Evolutionary conservation across 371 early-diverging fungal genomes (phyloP).

Genomic region (Paraphysoderma sedebokerense): DNA sequence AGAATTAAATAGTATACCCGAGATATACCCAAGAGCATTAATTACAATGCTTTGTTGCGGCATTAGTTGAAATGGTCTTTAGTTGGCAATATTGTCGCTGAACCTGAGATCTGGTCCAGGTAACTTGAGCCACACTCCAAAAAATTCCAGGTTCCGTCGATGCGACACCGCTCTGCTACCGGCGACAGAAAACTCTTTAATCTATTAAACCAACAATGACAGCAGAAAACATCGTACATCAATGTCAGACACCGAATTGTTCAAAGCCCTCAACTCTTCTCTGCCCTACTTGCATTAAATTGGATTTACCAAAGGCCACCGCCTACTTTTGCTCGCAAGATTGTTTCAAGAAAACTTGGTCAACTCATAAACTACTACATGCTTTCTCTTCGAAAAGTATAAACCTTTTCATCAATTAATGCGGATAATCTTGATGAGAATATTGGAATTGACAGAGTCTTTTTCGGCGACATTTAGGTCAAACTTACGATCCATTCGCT

Average conservation of each 20-base stretch:
- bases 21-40: no score
- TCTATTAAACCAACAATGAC: no score
- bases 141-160: no score
- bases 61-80: no score
- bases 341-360: constrained; percentile 79
- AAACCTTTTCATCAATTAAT: background rate
- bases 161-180: no score
- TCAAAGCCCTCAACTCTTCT: constrained; percentile 53
- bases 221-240: constrained; percentile 6
- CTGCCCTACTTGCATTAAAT: constrained; percentile 80
- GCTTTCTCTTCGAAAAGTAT: no score
- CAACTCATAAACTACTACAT: constrained; percentile 16
- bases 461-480: background rate
- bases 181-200: no score
- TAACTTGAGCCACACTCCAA: no score
- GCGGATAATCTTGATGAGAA: background rate
- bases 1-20: no score
- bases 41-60: no score
- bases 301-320: constrained; percentile 24
- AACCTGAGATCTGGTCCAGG: no score
- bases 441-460: background rate
- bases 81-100: no score
- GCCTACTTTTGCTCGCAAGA: constrained; percentile 74
- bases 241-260: constrained; percentile 45
- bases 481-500: background rate